These are phyloP conservation scores for Yamadazyma nakazawae DNA, from an alignment of 805 yeast genomes.

Conservation along the genomic window DNA sequence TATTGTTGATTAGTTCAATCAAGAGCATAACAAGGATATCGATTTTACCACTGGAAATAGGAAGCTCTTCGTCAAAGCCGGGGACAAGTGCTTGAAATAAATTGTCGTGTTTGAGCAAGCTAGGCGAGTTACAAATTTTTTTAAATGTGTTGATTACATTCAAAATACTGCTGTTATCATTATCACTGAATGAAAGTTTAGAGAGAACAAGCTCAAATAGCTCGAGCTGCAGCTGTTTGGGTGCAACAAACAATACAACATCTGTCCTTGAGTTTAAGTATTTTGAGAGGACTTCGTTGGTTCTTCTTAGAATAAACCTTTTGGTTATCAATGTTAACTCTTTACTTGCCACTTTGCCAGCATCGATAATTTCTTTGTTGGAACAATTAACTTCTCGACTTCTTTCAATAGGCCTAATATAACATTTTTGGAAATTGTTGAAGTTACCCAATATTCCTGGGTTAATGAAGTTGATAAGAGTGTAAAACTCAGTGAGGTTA, in stretches of 20 bases:
- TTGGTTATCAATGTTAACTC: constrained; percentile 63
- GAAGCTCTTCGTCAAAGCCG: constrained; percentile 2
- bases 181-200: not conserved
- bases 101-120: constrained; percentile 51
- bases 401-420: constrained; percentile 64
- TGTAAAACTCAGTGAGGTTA: constrained; percentile 78
- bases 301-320: constrained; percentile 69
- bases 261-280: constrained; percentile 77
- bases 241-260: constrained; percentile 70
- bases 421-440: constrained; percentile 55
- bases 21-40: constrained; percentile 56
- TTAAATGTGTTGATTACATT: constrained; percentile 70
- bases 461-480: constrained; percentile 76
- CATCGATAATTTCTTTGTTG: constrained; percentile 43
- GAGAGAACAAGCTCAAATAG: constrained; percentile 49
- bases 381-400: constrained; percentile 64
- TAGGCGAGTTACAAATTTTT: constrained; percentile 82
- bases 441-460: constrained; percentile 76
- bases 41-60: constrained; percentile 58
- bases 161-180: constrained; percentile 43
- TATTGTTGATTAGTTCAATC: constrained; percentile 43
- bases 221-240: constrained; percentile 57
- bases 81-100: constrained; percentile 24
- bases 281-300: constrained; percentile 51
- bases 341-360: constrained; percentile 62